Base-by-base conservation (phyloP, 768 basidiomycete species). In the Auricularia sp. region DNA sequence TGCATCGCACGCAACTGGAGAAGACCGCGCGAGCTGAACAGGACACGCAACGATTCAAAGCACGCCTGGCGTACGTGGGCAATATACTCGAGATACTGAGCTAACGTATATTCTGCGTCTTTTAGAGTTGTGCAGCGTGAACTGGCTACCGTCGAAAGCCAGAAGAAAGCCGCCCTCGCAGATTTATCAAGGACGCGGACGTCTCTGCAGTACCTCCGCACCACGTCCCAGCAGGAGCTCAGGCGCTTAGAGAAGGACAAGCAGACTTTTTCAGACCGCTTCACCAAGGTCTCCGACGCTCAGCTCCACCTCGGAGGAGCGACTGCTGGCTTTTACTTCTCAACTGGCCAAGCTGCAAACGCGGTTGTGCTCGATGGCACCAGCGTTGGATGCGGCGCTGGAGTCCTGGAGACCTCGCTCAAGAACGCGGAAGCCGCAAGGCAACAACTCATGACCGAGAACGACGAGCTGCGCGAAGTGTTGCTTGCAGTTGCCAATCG, bases 231-330 rank as follows among this genome's bases (percentile, higher is more conserved):
- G 64, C 78, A 80, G 42, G 92, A 93, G 71, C 72, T 91, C 39
- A 91, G 87, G 80, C 89, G 88, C 78, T 84, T 83, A 70, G 91
- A 94, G 68, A 87, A 87, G 68, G 91, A 93, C 47, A 74, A 86
- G 18, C 91, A 93, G 69, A 81, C 85, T 18, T 84, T 88, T 71
- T 68, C 82, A 34, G 91, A 93, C 61, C 85, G 84, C 67, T 91
- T 89, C 88, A 76, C 79, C 35, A 91, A 86, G 71, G 72, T 93
- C 18, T 75, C 83, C 4, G 90, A 91, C 64, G 72, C 79, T 10
- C 91, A 93, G 72, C 72, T 81, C 0, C 89, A 86, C 72, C 74
- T 87, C 4, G 76, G 77, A 12, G 68, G 74, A 0, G 70, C 77
- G 1, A 74, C 80, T 3, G 79, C 83, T 63, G 87, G 88, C 23